A percentile compares a stretch with the other conserved stretches of the same genome.
phyloP scores from a whole-genome alignment of 805 yeast species.

The Pichia scutulata region DNA sequence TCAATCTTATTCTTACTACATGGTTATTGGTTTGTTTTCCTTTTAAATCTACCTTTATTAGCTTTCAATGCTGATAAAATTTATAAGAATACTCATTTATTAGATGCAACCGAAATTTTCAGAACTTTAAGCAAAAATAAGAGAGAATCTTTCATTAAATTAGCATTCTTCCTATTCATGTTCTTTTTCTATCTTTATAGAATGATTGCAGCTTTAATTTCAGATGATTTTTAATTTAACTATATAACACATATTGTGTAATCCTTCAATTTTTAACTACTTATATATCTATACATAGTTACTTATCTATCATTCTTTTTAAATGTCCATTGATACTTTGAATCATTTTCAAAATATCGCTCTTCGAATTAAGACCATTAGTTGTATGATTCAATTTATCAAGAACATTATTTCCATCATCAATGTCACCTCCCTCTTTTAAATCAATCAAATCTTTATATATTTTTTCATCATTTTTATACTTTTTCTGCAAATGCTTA shows the following conservation, averaged over 20 bases:
- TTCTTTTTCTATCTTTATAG: constrained; percentile 94
- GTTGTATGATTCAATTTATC: neutral
- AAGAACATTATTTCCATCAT: neutral
- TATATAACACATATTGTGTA: neutral
- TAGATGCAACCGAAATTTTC: constrained; percentile 97
- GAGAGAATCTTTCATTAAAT: constrained; percentile 82
- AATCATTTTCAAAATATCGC: neutral
- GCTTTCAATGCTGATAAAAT: constrained; percentile 81
- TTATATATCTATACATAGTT: neutral
- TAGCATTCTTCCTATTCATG: constrained; percentile 84
- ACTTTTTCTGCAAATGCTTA: neutral
- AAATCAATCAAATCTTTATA: constrained; percentile 3
- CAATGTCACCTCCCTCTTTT: neutral
- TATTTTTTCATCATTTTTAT: constrained; percentile 7
- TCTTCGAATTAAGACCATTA: neutral
- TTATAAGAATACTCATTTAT: constrained; percentile 68
- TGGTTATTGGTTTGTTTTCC: constrained; percentile 88
- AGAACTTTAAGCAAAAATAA: constrained; percentile 89
- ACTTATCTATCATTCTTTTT: neutral
- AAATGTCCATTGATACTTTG: neutral
- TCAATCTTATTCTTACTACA: constrained; percentile 66
- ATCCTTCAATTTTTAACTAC: neutral
- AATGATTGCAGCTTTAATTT: constrained; percentile 89
- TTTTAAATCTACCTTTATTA: constrained; percentile 74
- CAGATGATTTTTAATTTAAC: constrained; percentile 16